phyloP scores from a whole-genome alignment of 1,284 basidiomycete species.

The Puccinia polysora region DNA sequence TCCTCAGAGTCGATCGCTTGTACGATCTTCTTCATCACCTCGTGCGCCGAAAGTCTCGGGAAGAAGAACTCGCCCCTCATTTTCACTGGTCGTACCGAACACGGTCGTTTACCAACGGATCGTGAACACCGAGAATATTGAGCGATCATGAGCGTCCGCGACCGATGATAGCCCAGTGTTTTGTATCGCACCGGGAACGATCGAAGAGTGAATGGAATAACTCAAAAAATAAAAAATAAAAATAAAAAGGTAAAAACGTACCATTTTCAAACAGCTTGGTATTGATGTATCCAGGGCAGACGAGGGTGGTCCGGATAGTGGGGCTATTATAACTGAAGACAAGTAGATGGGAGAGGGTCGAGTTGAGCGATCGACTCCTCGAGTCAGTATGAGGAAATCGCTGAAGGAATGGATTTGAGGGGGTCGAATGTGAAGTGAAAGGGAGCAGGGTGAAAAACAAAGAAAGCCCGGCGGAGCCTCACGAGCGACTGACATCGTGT shows the following conservation, averaged over 20 bases:
- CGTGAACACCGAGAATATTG: not conserved
- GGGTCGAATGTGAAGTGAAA: not conserved
- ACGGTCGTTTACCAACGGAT: not conserved
- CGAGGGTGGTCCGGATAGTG: conserved; percentile 70
- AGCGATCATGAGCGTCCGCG: no score
- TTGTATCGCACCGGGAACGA: no score
- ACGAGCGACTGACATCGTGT: conserved; percentile 3
- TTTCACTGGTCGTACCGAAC: not conserved
- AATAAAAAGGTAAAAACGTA: not conserved
- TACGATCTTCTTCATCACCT: conserved; percentile 74
- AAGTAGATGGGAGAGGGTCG: not conserved
- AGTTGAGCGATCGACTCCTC: not conserved
- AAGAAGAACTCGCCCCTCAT: conserved; percentile 60
- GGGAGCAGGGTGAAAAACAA: not conserved
- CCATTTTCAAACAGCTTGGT: conserved; percentile 67
- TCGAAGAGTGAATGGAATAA: no score
- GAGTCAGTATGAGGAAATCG: not conserved
- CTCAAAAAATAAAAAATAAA: not conserved
- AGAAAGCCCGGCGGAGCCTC: no score
- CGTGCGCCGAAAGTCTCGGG: conserved; percentile 67
- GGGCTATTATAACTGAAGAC: conserved; percentile 64
- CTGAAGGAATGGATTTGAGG: not conserved
- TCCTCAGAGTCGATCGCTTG: conserved; percentile 70
- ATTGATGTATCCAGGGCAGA: conserved; percentile 68
- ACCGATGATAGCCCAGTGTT: no score